These are phyloP conservation scores for Ambrosia artemisiifolia DNA, from an alignment of 129 eudicot genomes.

Conservation along the genomic window DNA sequence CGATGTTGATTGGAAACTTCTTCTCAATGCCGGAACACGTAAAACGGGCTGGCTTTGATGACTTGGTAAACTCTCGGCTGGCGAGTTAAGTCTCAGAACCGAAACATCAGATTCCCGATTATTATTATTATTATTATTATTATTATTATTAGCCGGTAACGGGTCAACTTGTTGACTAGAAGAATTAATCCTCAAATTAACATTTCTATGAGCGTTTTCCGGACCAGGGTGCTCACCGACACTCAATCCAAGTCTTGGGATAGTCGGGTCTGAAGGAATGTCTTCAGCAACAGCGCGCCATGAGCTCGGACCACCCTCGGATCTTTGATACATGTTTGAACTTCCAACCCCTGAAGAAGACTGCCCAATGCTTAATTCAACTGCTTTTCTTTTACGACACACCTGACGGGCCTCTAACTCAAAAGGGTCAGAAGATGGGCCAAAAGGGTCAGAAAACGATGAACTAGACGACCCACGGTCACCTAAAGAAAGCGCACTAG, in stretches of 20 bases:
- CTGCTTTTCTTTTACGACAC: constrained; percentile 72
- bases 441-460: constrained; percentile 40
- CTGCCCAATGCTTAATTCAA: constrained; percentile 61
- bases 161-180: constrained; percentile 41
- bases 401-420: constrained; percentile 48
- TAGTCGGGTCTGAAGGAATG: constrained; percentile 37
- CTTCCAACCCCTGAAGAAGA: constrained; percentile 63
- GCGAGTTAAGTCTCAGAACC: constrained; percentile 32
- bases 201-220: constrained; percentile 7
- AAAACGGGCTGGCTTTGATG: constrained; percentile 33
- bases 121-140: constrained; percentile 8
- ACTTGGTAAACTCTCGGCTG: constrained; percentile 21
- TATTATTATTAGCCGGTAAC: constrained; percentile 19
- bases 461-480: constrained; percentile 39
- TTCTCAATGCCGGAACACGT: constrained; percentile 43
- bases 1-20: constrained; percentile 38
- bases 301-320: constrained; percentile 33
- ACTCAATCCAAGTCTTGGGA: constrained; percentile 61
- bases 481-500: constrained; percentile 38
- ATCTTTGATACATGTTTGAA: constrained; percentile 39
- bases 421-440: constrained; percentile 19
- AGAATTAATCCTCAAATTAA: background rate
- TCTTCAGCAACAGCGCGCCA: constrained; percentile 40
- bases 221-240: constrained; percentile 31
- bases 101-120: constrained; percentile 28